Evolutionary conservation across 768 basidiomycete genomes (phyloP), one percentile per base, ranked within the genome.

Genomic region (Boletus eberwhitei): DNA sequence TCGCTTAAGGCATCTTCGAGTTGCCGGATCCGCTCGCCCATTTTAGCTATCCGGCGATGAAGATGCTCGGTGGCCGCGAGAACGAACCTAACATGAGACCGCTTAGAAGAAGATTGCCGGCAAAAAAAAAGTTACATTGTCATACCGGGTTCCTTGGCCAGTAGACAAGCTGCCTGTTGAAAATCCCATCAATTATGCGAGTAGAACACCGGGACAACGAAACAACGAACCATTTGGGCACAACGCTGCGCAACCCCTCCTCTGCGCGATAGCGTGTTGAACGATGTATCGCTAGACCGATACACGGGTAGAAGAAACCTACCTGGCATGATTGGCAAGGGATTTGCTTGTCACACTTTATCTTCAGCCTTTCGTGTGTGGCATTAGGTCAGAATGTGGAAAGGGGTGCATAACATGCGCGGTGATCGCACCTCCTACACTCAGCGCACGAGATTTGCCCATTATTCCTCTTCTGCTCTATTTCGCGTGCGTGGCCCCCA

Each of bases 321-420:
- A 84, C 86, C 75, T 83, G 82, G 66, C 87, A 88, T 1, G 86
- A 87, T 66, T 87, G 85, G 65, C 87, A 89, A 11, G 88, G 88
- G 50, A 88, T 85, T 59, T 86, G 80, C 75, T 88, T 89, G 79
- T 88, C 86, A 74, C 87, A 90, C 66, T 87, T 88, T 68, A 90
- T 88, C 77, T 89, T 85, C 61, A 90, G 75, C 61, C 87, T 80
- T 80, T n/a, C n/a, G 22, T 16, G 39, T 8, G 17, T 36, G 38
- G 29, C 40, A 61, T 58, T 44, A 54, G 54, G 61, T 70, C 55
- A 66, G 51, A 62, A 48, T 55, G 60, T 53, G 53, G 54, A 63
- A 62, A 58, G 48, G 45, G 48, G 63, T 57, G 61, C 54, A 57
- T 52, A 44, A 55, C 51, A 71, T 70, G 74, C 62, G 66, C 76